phyloP scores from a whole-genome alignment of 1,139 yeast genomes.

The Blastobotrys elegans region DNA sequence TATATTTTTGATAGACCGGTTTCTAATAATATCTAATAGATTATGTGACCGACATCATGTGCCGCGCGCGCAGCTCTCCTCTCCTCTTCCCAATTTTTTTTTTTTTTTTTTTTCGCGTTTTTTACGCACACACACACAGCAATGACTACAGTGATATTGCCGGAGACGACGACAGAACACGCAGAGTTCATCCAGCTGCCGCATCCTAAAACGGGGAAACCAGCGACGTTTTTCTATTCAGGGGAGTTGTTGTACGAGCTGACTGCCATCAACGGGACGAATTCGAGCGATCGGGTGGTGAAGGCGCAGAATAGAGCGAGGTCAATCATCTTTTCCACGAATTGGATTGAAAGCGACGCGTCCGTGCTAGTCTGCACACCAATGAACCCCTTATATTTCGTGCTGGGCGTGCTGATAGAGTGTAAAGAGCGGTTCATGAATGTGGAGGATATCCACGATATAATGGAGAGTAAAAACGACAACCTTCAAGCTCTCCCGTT shows the following conservation, averaged over 20 bases:
- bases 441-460: constrained; percentile 32
- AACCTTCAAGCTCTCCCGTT: constrained; percentile 1
- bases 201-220: constrained; percentile 28
- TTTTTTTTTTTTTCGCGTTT: not conserved
- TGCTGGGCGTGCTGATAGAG: constrained; percentile 26
- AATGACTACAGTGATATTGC: constrained; percentile 2
- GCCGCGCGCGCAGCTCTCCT: no score
- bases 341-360: constrained; percentile 20
- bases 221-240: constrained; percentile 22
- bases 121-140: not conserved
- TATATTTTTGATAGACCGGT: no score
- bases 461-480: constrained; percentile 9
- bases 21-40: no score
- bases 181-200: constrained; percentile 11
- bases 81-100: not conserved
- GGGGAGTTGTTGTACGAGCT: constrained; percentile 24
- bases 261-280: constrained; percentile 23
- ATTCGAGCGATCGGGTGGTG: constrained; percentile 3
- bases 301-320: constrained; percentile 18
- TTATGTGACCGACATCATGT: no score
- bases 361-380: constrained; percentile 31
- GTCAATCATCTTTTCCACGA: constrained; percentile 22
- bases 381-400: constrained; percentile 30
- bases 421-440: constrained; percentile 25
- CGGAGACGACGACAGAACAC: not conserved